A percentile compares a stretch with the other conserved stretches of the same genome.
phyloP scores from a whole-genome alignment of 2,329 filamentous ascomycete species.

The Cladosporium sp. region DNA sequence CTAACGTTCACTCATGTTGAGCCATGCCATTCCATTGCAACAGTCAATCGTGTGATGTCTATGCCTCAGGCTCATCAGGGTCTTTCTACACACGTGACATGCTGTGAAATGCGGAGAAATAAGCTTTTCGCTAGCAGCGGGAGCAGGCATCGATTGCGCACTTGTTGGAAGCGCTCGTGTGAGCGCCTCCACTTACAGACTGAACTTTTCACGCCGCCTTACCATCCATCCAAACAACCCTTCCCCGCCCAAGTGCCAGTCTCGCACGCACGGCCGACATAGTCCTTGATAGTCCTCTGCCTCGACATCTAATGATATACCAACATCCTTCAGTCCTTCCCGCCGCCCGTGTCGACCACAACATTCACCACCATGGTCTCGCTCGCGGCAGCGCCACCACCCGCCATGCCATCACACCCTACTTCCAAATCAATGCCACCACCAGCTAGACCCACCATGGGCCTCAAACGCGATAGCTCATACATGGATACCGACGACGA shows the following conservation, averaged over 20 bases:
- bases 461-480: constrained; percentile 34
- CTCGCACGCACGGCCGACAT: not conserved
- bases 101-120: not conserved
- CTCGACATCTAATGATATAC: constrained; percentile 9
- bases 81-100: too few species aligned
- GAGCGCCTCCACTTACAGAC: constrained; percentile 1
- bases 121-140: not conserved
- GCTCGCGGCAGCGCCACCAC: constrained; percentile 21
- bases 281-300: not conserved
- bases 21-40: too few species aligned
- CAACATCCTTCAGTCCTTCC: not conserved
- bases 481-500: constrained; percentile 35
- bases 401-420: constrained; percentile 31
- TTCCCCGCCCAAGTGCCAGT: not conserved
- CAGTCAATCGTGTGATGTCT: too few species aligned
- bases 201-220: not conserved
- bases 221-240: not conserved
- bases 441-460: constrained; percentile 27
- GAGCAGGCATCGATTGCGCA: not conserved
- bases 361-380: constrained; percentile 29
- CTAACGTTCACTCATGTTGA: too few species aligned
- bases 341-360: constrained; percentile 1
- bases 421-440: constrained; percentile 21
- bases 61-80: too few species aligned
- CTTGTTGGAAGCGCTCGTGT: not conserved